Evolutionary conservation across 345 rosid species (phyloP).

Genomic region (Physaria fendleri): DNA sequence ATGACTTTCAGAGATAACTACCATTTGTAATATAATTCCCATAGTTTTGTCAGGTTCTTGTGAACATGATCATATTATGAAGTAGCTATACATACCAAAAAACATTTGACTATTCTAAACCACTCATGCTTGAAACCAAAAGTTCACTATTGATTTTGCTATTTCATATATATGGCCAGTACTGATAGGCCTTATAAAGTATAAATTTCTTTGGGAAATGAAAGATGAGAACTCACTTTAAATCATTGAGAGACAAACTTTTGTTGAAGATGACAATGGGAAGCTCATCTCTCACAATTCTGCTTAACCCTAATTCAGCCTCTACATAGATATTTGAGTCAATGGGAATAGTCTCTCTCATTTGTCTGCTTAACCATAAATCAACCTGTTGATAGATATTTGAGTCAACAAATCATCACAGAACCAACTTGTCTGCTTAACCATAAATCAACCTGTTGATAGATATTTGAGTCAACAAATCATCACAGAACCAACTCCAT

Average conservation of each 20-base stretch:
- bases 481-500: not conserved
- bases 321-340: no score
- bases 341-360: no score
- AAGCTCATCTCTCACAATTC: constrained; percentile 80
- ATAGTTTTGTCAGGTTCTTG: not conserved
- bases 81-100: not conserved
- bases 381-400: constrained; percentile 37
- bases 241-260: constrained; percentile 62
- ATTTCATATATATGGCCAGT: not conserved
- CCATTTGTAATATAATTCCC: no score
- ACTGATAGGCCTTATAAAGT: not conserved
- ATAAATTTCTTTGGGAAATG: not conserved
- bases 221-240: constrained; percentile 42
- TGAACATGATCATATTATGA: not conserved
- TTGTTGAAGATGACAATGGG: constrained; percentile 67
- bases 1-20: no score
- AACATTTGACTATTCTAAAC: not conserved
- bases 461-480: no score
- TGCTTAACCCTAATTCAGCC: no score
- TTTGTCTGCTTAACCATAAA: constrained; percentile 61
- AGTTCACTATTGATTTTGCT: no score
- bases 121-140: not conserved
- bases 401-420: not conserved
- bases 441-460: no score
- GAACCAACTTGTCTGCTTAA: no score